Evolutionary conservation across 2,329 filamentous ascomycete genomes (phyloP).

Genomic region (Pestalotiopsis sp.): DNA sequence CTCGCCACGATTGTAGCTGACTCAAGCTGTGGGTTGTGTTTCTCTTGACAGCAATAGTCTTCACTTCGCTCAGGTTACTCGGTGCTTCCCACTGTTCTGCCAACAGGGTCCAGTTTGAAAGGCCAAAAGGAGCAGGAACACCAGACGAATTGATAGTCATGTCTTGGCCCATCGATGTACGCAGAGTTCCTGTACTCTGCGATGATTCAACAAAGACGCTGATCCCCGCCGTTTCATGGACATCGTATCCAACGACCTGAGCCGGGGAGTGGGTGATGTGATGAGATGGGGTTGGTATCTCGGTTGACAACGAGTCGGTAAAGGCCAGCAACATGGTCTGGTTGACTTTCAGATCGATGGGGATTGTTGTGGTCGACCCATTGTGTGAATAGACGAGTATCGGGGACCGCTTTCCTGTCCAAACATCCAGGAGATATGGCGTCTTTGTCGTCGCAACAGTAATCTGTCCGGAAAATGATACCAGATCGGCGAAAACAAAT

Average conservation of each 20-base stretch:
- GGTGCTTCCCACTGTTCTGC: constrained; percentile 1
- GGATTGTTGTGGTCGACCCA: background rate
- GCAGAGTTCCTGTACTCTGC: background rate
- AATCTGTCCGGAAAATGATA: background rate
- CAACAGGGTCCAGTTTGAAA: background rate
- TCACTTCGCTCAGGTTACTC: background rate
- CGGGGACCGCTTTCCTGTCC: background rate
- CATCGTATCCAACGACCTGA: background rate
- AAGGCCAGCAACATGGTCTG: background rate
- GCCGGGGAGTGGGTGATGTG: background rate
- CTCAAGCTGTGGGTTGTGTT: background rate
- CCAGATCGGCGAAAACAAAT: background rate
- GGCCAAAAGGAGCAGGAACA: background rate
- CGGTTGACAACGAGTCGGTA: background rate
- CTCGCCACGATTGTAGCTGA: background rate
- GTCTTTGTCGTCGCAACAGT: background rate
- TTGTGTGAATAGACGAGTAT: background rate
- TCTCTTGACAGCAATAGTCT: background rate
- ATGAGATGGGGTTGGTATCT: background rate
- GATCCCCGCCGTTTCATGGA: background rate
- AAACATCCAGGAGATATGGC: background rate
- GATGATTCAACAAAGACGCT: background rate
- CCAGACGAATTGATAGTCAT: background rate
- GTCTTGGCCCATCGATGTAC: background rate
- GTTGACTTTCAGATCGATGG: background rate